Evolutionary conservation across 2,329 filamentous ascomycete genomes (phyloP).

Genomic region (Apiospora rasikravindrae): DNA sequence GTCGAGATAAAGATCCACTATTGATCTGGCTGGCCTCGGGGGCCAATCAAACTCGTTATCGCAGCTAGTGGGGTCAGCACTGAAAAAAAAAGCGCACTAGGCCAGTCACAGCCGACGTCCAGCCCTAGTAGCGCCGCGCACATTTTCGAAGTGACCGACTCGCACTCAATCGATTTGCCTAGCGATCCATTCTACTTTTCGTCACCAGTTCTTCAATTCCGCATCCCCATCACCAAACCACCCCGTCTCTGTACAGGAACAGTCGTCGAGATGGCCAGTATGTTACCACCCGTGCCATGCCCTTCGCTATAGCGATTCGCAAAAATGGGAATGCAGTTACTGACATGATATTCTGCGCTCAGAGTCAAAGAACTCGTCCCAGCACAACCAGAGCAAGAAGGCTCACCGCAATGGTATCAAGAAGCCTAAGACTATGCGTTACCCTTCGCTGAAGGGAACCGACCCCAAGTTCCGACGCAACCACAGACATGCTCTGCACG

Average conservation of each 20-base stretch:
- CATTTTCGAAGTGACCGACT: conserved; percentile 12
- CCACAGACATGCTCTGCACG: conserved; percentile 99
- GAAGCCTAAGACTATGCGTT: conserved; percentile 99
- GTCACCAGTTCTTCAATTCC: conserved; percentile 15
- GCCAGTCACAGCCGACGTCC: conserved; percentile 11
- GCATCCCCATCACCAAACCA: conserved; percentile 19
- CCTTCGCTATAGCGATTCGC: not conserved
- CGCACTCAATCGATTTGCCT: conserved; percentile 14
- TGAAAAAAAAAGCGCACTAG: conserved; percentile 14
- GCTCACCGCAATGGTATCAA: conserved; percentile 99
- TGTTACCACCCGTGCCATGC: not conserved
- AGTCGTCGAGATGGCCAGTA: conserved; percentile 72
- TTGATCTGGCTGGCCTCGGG: not conserved
- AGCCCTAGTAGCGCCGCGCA: conserved; percentile 15
- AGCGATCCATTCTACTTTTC: conserved; percentile 14
- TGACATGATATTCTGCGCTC: conserved; percentile 29
- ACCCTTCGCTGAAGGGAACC: conserved; percentile 97
- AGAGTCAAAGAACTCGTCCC: conserved; percentile 99
- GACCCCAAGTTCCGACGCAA: conserved; percentile 99
- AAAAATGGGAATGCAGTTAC: conserved; percentile 33
- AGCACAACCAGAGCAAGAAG: conserved; percentile 99
- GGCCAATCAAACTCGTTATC: not conserved
- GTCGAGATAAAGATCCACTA: not conserved
- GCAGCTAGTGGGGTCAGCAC: not conserved
- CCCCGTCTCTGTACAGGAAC: conserved; percentile 19